Evolutionary conservation across 1,139 yeast species (phyloP), one percentile per base, ranked within the genome.

Genomic region (Groenewaldozyma auringiensis): DNA sequence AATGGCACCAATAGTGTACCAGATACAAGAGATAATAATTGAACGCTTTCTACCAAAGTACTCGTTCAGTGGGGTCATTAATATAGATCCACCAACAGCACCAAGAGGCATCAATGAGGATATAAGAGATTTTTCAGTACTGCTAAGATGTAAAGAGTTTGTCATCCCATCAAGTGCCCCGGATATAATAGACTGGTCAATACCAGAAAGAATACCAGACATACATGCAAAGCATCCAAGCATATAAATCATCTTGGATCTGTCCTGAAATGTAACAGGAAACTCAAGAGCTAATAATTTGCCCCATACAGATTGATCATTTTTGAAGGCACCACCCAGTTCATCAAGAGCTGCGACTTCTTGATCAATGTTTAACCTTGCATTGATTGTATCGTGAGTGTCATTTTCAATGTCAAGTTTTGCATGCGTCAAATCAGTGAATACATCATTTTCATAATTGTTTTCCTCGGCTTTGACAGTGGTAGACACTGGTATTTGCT

Each of bases 91-190:
- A n/a, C 48, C 40, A 3, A 54, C 54, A 3, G 81, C 83, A 50
- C 83, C 83, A 41, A 78, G 63, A 17, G 83, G 83, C 79, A 78
- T 76, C 48, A 76, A 67, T 32, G 80, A 67, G 8, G 76, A 69
- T 16, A 77, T 74, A 48, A 78, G 50, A 46, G 60, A 50, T 42
- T 53, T 37, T 57, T 60, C 45, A 52, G 58, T 43, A 47, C 50
- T 29, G 17, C 66, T 61, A 76, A 76, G 74, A 50, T 72, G 75
- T 67, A 76, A 58, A 48, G 66, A 4, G 72, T 71, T 59, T n/a
- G 65, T 66, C 71, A 78, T 70, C 21, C 75, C 75, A 46, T 75
- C 65, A 37, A 71, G 67, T 2, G 83, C 83, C 55, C 82, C 83
- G 39, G 77, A 70, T 48, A 78, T 78, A 41, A 78, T 65, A 73